A percentile compares a stretch with the other conserved stretches of the same genome.
Evolutionary conservation across 805 yeast species (phyloP).

Genomic region (Lipomyces chichibuensis): DNA sequence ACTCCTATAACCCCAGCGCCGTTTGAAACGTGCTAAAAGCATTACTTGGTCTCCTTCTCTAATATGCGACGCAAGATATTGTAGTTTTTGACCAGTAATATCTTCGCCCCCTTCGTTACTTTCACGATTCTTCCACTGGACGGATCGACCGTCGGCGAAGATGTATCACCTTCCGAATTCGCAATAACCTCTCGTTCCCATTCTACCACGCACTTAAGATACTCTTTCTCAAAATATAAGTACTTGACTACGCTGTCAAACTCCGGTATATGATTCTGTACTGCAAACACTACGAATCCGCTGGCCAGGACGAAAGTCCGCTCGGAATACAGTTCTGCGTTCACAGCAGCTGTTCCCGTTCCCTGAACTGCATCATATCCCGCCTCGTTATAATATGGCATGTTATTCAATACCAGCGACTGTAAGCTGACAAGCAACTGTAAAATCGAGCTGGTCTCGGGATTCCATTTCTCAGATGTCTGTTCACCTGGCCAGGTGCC

Average conservation of each 20-base stretch:
- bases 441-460: conserved; percentile 31
- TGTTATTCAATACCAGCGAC: conserved; percentile 29
- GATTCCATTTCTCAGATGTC: conserved; percentile 28
- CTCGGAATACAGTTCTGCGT: conserved; percentile 29
- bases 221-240: conserved; percentile 11
- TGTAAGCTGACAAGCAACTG: conserved; percentile 34
- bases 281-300: conserved; percentile 31
- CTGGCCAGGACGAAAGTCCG: conserved; percentile 32
- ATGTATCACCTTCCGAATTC: conserved; percentile 3
- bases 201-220: conserved; percentile 14
- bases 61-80: conserved; percentile 10
- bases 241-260: conserved; percentile 22
- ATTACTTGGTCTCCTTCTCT: not conserved
- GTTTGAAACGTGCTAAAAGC: not conserved
- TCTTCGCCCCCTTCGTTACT: conserved; percentile 30
- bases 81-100: conserved; percentile 21
- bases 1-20: conserved; percentile 1
- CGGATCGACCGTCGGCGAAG: not conserved
- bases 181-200: conserved; percentile 30
- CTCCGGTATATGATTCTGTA: conserved; percentile 21
- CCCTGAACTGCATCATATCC: conserved; percentile 33
- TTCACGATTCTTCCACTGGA: conserved; percentile 11
- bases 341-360: conserved; percentile 27
- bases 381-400: conserved; percentile 35
- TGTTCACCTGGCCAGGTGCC: conserved; percentile 36